Evolutionary conservation across 2,329 filamentous ascomycete genomes (phyloP).

Genomic region (Claviceps sp.): DNA sequence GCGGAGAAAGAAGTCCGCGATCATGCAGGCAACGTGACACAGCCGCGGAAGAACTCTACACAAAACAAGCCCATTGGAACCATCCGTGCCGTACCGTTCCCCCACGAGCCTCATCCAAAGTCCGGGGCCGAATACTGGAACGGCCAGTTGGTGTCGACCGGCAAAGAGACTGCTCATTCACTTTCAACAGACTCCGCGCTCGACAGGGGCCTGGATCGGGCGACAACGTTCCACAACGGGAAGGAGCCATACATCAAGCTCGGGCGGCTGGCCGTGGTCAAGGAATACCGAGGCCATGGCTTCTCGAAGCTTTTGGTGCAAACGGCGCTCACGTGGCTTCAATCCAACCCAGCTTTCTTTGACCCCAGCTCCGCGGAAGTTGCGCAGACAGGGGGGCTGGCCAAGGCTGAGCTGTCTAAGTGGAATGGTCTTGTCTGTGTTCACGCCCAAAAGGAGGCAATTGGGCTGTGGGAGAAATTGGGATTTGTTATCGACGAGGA

Average conservation of each 20-base stretch:
- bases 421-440: constrained; percentile 68
- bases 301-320: constrained; percentile 55
- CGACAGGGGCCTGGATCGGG: constrained; percentile 23
- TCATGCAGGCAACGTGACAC: constrained; percentile 25
- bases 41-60: constrained; percentile 31
- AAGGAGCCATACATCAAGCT: constrained; percentile 71
- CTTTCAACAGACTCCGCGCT: constrained; percentile 7
- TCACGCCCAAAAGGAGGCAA: constrained; percentile 61
- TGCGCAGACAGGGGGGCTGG: constrained; percentile 28
- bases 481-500: constrained; percentile 62
- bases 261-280: constrained; percentile 60
- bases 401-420: constrained; percentile 29
- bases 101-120: constrained; percentile 52
- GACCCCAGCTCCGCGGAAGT: constrained; percentile 32
- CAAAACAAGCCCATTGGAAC: constrained; percentile 49
- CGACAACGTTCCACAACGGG: constrained; percentile 42
- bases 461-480: constrained; percentile 52
- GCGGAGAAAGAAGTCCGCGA: constrained; percentile 30
- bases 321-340: constrained; percentile 55
- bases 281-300: constrained; percentile 49
- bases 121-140: constrained; percentile 35
- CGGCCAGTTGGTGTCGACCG: constrained; percentile 22
- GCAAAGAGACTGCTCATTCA: constrained; percentile 6
- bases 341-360: constrained; percentile 43
- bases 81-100: constrained; percentile 70